Base-by-base conservation (phyloP, 2,329 filamentous ascomycete genomes). In the Neurospora crassa region DNA sequence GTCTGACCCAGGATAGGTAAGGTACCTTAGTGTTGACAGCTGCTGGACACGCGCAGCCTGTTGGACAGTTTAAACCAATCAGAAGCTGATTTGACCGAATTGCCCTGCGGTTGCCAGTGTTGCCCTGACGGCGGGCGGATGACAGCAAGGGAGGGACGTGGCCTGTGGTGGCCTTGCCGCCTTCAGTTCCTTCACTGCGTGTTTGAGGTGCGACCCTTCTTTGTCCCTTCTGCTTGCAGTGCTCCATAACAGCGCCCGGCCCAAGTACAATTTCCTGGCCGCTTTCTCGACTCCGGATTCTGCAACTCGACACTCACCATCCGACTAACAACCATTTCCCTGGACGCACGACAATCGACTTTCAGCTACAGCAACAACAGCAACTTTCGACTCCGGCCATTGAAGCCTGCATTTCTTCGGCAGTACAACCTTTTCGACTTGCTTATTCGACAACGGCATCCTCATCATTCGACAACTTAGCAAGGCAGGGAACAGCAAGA, bases 51-150 rank as follows among this genome's bases (percentile, higher is more conserved):
- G 29, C 47, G 24, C 14, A 34, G 24, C 47, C 7, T 59, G n/a
- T 34, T 18, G 6, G 14, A 3, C 20, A 3, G 8, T 43, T 45
- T 72, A n/a, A 20, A 72, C 85, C 84, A 87, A 87, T 86, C 70
- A 79, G 34, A 75, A 47, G 4, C 16, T 20, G 47, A 6, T 53
- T 29, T 12, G 3, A 14, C 12, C 77, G 78, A 88, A 29, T 90
- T 90, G 87, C 86, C 76, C 79, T 75, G 85, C 79, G 78, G 86
- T 88, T 87, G 84, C 82, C 78, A 79, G 74, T 87, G 84, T 87
- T 87, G 83, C 86, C 29, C 29, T 29, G 29, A 29, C 73, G 70
- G 75, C 77, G 76, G 70, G 75, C 77, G 76, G 76, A 73, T 73
- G 73, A 70, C 29, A 70, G 69, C 67, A 70, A 40, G 73, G 74